Base-by-base conservation (phyloP, 768 basidiomycete genomes). In the Termitomyces sp. region DNA sequence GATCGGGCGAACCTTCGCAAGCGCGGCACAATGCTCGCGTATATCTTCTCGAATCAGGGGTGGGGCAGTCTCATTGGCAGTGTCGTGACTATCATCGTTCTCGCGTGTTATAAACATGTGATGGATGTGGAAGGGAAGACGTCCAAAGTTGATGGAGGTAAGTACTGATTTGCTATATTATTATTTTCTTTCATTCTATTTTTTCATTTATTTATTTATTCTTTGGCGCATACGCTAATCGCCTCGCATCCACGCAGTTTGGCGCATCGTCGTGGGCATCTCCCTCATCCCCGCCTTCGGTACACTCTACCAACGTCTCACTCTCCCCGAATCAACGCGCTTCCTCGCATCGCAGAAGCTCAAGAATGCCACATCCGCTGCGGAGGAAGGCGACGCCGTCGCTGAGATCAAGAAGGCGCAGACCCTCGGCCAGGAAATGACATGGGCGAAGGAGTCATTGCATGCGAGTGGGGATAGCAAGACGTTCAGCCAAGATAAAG, bases 1-100 rank as follows among this genome's bases (percentile, higher is more conserved):
- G 89, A 92, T 63, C 79, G 87, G 14, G 79, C 88, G 6, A 80
- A 80, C 60, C 67, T 90, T 39, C 76, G 82, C 37, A 84, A 88
- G 50, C 80, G 88, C 16, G 90, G 90, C 0, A 86, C 86, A 0
- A 78, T 92, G 71, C 78, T 93, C n/a, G 78, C 85, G 22, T 89
- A 88, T 66, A 87, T 89, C 63, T 91, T 90, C 63, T 78, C 87
- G 0, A 87, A 86, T 68, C 86, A 91, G 69, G 90, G 89, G 12
- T 91, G 88, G 88, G 89, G 91, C 30, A 83, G 78, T 42, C 78
- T 92, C 55, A 65, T 83, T 36, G 90, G 87, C 8, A 78, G 79
- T 47, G 67, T 91, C 59, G 77, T 78, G 24, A 84, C 83, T 5
- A 81, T 91, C 65, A 74, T 91, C 62, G 82, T 88, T 20, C 74